Percentiles rank a stretch among this genome's conserved stretches.
Evolutionary conservation across 345 rosid species (phyloP).

Genomic region (Excoecaria agallocha): DNA sequence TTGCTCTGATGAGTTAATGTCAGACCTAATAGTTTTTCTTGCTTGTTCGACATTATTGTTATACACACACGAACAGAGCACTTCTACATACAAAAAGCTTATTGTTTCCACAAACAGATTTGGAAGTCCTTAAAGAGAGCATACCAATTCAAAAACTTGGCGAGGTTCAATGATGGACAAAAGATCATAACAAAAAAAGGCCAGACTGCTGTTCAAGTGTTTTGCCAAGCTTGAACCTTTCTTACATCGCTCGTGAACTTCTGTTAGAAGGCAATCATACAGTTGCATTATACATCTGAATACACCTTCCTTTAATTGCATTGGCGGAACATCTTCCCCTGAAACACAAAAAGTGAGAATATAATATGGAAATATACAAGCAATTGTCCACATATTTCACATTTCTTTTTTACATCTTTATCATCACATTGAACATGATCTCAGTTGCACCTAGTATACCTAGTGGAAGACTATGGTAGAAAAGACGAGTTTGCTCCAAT

Average conservation of each 20-base stretch:
- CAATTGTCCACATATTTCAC: neutral
- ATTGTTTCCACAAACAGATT: neutral
- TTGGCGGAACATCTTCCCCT: slow-evolving; percentile 98
- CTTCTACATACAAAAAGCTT: neutral
- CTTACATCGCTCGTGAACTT: slow-evolving; percentile 97
- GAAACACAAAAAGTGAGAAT: slow-evolving; percentile 14
- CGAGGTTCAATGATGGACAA: slow-evolving; percentile 91
- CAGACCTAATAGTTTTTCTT: neutral
- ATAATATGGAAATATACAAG: neutral
- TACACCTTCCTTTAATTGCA: slow-evolving; percentile 95
- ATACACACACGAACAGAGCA: neutral
- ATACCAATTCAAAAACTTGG: slow-evolving; percentile 95
- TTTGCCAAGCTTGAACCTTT: slow-evolving; percentile 95
- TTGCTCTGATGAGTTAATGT: neutral
- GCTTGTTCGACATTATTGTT: neutral
- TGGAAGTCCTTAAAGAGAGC: slow-evolving; percentile 15
- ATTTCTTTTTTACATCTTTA: neutral
- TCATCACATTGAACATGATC: neutral
- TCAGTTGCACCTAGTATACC: slow-evolving; percentile 40
- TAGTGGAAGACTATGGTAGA: slow-evolving; percentile 82
- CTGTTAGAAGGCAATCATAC: slow-evolving; percentile 93
- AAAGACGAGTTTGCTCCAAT: slow-evolving; percentile 87
- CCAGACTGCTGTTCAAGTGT: slow-evolving; percentile 95
- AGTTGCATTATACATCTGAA: slow-evolving; percentile 88
- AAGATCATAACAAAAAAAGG: slow-evolving; percentile 97